Conservation (phyloP, 495 filamentous ascomycete species). For the Penicillium ochrochloron region DNA sequence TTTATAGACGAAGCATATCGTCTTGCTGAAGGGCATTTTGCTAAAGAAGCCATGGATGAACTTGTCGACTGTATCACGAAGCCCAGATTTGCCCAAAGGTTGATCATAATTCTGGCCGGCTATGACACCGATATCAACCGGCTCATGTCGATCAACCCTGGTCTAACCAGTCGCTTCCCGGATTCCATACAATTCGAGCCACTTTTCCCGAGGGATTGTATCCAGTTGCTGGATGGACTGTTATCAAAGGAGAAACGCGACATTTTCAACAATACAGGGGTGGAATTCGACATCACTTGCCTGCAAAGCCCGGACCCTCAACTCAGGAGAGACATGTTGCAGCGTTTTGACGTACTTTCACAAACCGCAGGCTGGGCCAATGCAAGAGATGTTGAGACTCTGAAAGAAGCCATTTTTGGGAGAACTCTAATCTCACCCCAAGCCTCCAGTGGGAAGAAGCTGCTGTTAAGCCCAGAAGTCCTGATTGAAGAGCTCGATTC, state of each 20-base stretch:
- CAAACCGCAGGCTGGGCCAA: constrained; percentile 66
- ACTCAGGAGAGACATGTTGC: constrained; percentile 31
- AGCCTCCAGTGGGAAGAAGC: constrained; percentile 11
- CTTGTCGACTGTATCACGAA: constrained; percentile 72
- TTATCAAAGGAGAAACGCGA: constrained; percentile 29
- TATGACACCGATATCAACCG: constrained; percentile 71
- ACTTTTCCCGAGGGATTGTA: constrained; percentile 47
- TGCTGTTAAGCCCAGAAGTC: constrained; percentile 37
- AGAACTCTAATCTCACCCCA: constrained; percentile 37
- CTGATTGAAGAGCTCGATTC: constrained; percentile 42
- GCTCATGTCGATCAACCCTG: constrained; percentile 61
- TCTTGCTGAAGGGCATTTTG: constrained; percentile 58
- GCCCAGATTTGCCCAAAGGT: constrained; percentile 60
- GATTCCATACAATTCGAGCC: constrained; percentile 50
- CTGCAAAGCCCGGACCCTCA: constrained; percentile 31
- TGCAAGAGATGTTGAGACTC: constrained; percentile 64
- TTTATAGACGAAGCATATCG: constrained; percentile 69
- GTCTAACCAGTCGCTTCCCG: constrained; percentile 57
- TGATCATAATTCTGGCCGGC: constrained; percentile 77
- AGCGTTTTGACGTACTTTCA: constrained; percentile 48
- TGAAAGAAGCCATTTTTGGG: constrained; percentile 59
- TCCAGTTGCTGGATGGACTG: constrained; percentile 39
- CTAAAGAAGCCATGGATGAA: constrained; percentile 75
- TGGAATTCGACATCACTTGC: constrained; percentile 40
- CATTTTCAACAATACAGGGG: constrained; percentile 22